Evolutionary conservation across 176 grass and related monocot genomes (phyloP), one percentile per base, ranked within the genome.

Genomic region (Luzula sylvatica): DNA sequence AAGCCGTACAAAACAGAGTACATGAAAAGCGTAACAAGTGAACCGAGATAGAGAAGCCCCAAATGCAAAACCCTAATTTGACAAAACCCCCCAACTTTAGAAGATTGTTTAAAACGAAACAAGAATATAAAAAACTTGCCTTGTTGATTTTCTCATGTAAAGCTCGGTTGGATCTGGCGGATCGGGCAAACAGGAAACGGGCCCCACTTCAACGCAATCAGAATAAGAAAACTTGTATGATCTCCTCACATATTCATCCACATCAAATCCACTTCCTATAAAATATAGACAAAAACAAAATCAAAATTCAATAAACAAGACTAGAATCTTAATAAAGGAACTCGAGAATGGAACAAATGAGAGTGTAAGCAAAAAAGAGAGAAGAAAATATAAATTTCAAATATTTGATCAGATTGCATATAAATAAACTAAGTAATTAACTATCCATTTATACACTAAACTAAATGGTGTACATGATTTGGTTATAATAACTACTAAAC

Each of bases 141-240:
- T 98, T 53, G 73, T 80, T 45, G 85, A 87, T 78, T 92, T 90
- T 68, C 60, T 82, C 71, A 87, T 80, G 55, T 92, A 98, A 63
- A 98, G 67, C 75, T 98, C 93, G 68, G 77, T 98, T 42, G 86
- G 86, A 80, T 98, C 81, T 44, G 93, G 93, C 46, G 78, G 86
- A 44, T 98, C 93, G 60, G 92, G 81, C 21, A 80, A 67, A 38
- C 86, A 87, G 29, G 93, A 74, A 68, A 98, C 82, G 75, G 93
- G 86, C 25, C 74, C 81, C 51, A 98, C 75, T 80, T 98, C 93
- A 66, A 92, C 65, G 72, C 86, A 98, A 62, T 98, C 93, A 80
- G 93, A 98, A 76, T 98, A 98, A 71, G 93, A 74, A 87, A 90
- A 98, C 38, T 92, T 98, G 66, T 98, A 92, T 0, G 78, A 82